Evolutionary conservation across 371 early-diverging fungal species (phyloP).

Genomic region (Nematocida major): DNA sequence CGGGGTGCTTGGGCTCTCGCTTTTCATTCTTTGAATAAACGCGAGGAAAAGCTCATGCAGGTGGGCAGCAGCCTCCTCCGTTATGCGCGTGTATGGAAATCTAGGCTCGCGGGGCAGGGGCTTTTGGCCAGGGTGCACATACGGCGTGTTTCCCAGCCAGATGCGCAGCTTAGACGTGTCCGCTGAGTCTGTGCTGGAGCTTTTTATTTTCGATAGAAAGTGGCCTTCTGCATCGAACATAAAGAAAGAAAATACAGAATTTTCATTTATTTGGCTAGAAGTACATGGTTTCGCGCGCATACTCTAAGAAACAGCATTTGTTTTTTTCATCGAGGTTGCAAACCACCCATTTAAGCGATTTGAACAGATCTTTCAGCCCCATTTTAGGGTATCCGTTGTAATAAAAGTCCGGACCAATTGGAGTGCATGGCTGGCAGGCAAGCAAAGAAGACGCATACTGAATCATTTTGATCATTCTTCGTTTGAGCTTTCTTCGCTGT

Average conservation of each 20-base stretch:
- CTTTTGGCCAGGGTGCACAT: background rate
- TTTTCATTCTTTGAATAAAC: background rate
- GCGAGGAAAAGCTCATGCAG: constrained; percentile 9
- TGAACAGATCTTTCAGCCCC: background rate
- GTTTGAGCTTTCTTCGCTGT: background rate
- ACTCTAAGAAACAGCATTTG: background rate
- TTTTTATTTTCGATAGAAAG: constrained; percentile 16
- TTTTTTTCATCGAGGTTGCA: background rate
- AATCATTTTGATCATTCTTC: constrained; percentile 8
- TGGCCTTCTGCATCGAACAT: constrained; percentile 45
- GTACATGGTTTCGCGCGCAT: background rate
- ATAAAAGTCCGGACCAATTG: background rate
- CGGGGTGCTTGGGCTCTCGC: background rate
- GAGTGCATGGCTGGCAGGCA: background rate
- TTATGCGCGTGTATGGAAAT: constrained; percentile 12
- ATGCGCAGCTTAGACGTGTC: background rate
- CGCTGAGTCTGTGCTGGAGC: no score
- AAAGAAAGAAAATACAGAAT: background rate
- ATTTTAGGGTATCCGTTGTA: background rate
- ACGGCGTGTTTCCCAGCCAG: constrained; percentile 44
- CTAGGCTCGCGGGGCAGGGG: background rate
- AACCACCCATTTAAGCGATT: constrained; percentile 1
- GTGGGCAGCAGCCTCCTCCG: background rate
- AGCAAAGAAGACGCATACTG: background rate
- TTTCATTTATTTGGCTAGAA: background rate